A percentile compares a stretch with the other conserved stretches of the same genome.
These are phyloP conservation scores for Bonia amplexicaulis DNA, from an alignment of 176 grass and related monocot species.

Conservation along the genomic window DNA sequence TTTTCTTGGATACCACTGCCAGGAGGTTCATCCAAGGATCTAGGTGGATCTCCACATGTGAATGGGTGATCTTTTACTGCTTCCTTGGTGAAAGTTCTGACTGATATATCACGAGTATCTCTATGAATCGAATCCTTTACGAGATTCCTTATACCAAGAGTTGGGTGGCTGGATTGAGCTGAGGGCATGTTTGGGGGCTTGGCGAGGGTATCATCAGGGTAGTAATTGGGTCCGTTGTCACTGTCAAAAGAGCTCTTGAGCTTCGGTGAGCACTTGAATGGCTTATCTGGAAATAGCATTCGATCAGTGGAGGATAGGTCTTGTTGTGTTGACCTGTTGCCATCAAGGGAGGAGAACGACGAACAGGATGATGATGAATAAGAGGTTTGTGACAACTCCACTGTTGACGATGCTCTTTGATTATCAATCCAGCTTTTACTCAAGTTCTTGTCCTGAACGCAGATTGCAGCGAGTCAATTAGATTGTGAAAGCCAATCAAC, in stretches of 20 bases:
- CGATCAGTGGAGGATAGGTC: constrained; percentile 61
- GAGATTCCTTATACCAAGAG: constrained; percentile 68
- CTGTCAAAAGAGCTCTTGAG: constrained; percentile 55
- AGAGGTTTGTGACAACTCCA: constrained; percentile 54
- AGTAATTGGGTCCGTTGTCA: constrained; percentile 26
- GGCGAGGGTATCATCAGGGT: constrained; percentile 22
- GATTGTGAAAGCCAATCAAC: not conserved
- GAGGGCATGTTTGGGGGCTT: not conserved
- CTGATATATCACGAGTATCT: constrained; percentile 55
- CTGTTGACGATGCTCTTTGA: constrained; percentile 47
- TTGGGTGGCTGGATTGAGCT: constrained; percentile 31
- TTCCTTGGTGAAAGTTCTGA: constrained; percentile 52
- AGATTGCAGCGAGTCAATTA: constrained; percentile 17
- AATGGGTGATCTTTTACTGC: constrained; percentile 33
- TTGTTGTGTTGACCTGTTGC: constrained; percentile 71
- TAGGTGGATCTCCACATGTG: constrained; percentile 41
- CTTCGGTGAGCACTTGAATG: constrained; percentile 57
- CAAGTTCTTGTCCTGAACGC: constrained; percentile 67
- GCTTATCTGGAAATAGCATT: constrained; percentile 60
- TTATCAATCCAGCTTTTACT: constrained; percentile 69
- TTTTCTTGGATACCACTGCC: constrained; percentile 41
- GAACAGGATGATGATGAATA: constrained; percentile 80
- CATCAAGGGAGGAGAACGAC: constrained; percentile 81
- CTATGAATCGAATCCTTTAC: constrained; percentile 81
- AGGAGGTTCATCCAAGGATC: constrained; percentile 28